Percentiles rank a stretch among this genome's conserved stretches.
Evolutionary conservation across 164 flowering plant genomes (phyloP).

Genomic region (Chimonanthus praecox): DNA sequence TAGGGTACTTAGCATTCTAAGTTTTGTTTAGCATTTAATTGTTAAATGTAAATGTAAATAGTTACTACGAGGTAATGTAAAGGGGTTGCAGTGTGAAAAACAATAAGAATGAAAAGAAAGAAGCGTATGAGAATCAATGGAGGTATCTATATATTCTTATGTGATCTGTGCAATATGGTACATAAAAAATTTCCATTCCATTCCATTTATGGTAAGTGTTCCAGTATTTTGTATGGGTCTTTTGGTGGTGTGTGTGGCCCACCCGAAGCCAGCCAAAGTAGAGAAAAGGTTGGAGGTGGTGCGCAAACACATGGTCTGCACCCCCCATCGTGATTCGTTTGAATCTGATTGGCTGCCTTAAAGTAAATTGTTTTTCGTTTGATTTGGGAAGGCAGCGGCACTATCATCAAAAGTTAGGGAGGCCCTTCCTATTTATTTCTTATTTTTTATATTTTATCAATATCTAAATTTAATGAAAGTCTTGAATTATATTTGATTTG

Average conservation of each 20-base stretch:
- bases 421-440: no score
- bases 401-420: no score
- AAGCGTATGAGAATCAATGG: background rate
- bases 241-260: background rate
- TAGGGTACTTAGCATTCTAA: background rate
- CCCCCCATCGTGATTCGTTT: no score
- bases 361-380: no score
- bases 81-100: background rate
- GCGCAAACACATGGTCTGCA: no score
- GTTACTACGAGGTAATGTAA: background rate
- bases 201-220: background rate
- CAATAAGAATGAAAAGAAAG: background rate
- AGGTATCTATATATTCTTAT: background rate
- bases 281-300: no score
- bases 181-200: background rate
- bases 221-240: no score
- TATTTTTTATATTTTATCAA: no score
- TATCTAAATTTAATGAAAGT: no score
- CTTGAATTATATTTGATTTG: no score
- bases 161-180: background rate
- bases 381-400: no score
- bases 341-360: no score
- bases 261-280: background rate
- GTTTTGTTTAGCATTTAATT: background rate
- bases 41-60: background rate